Base-by-base conservation (phyloP, 2,329 filamentous ascomycete species). In the Dactylellina drechsleri region DNA sequence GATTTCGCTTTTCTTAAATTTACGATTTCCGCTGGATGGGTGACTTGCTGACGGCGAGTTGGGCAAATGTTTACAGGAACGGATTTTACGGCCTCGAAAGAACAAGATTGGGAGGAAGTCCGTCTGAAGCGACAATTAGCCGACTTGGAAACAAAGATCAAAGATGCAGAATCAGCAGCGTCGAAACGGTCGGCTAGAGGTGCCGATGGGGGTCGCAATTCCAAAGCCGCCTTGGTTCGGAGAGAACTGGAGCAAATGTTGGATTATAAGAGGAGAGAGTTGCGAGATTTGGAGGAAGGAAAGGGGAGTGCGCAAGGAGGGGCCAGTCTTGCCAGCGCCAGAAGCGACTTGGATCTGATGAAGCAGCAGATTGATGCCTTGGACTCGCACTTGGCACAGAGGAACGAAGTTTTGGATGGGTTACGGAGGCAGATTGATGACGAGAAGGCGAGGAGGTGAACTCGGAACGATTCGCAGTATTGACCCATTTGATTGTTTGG, bases 81-180 rank as follows among this genome's bases (percentile, higher is more conserved):
- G 0, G 93, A 99, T 83, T 98, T 98, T 81, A 91, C 89, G 71
- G 86, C 87, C 43, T 91, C 92, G 77, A 92, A 93, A 81, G 94
- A 96, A 26, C 89, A 89, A 80, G 95, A 99, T 81, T 98, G 95
- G 93, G 95, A 99, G 83, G 95, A 98, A 83, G 95, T 98, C 52
- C 88, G 93, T 64, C 86, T 99, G 77, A 94, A 96, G 86, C 93
- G 95, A 81, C 93, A 98, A 83, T 87, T 99, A 36, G 87, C 89
- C 23, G 94, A 98, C 79, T 85, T 99, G 28, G 93, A 99, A 79
- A 87, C 90, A 67, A 96, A 96, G 85, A 90, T 97, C 76, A 88
- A 90, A 41, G 90, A 91, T 71, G 90, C 97, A 0, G 93, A 96
- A 83, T 86, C 89, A 68, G 88, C 89, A 50, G 89, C 90, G 0